Conservation (phyloP, 192 early-diverging fungal species). For the Coemansia sp. region DNA sequence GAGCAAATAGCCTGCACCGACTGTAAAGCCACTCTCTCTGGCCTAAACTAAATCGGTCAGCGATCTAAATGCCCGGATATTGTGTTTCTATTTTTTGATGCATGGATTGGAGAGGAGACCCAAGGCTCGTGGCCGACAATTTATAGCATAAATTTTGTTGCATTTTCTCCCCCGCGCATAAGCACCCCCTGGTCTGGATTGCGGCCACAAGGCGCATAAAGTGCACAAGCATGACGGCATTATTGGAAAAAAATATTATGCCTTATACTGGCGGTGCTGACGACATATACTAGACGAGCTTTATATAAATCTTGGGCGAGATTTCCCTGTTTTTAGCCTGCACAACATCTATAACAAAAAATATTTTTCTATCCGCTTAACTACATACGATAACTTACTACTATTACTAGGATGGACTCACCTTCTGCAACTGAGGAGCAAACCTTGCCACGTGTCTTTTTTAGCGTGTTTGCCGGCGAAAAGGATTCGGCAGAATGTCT, state of each 20-base stretch:
- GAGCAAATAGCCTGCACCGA: neutral
- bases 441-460: conserved; percentile 55
- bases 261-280: neutral
- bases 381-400: neutral
- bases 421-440: conserved; percentile 9
- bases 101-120: neutral
- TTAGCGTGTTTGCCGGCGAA: conserved; percentile 43
- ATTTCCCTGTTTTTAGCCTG: neutral
- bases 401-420: conserved; percentile 18
- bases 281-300: neutral
- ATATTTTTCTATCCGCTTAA: neutral
- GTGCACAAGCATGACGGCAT: conserved; percentile 2
- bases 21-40: too few species aligned
- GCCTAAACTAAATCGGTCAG: too few species aligned
- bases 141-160: neutral
- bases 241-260: neutral
- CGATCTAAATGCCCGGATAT: too few species aligned
- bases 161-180: neutral
- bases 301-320: neutral
- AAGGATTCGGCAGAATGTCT: conserved; percentile 5
- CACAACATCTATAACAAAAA: neutral
- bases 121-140: too few species aligned
- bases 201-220: conserved; percentile 2
- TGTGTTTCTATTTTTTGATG: neutral
- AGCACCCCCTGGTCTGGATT: neutral